Base-by-base conservation (phyloP, 192 early-diverging fungal species). In the Dispira simplex region DNA sequence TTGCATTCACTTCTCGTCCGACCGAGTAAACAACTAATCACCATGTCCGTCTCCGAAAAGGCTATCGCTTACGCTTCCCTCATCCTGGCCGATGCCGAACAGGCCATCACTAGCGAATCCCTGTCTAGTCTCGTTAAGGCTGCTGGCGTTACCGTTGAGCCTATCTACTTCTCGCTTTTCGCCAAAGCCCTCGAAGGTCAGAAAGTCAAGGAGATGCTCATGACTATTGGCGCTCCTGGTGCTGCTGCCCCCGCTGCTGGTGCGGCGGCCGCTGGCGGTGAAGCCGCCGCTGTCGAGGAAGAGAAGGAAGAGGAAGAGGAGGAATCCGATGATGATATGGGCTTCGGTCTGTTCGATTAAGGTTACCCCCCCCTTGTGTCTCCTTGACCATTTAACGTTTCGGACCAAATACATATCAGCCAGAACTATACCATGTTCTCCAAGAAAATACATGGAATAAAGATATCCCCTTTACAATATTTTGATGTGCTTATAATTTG, bases 81-180 rank as follows among this genome's bases (percentile, higher is more conserved):
- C 70, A 97, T 97, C 85, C 93, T 99, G 74, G 81, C 90, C 79
- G 96, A 99, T 77, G 96, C 97, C 76, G 86, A 90, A 71, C 76
- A 95, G 75, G 92, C 87, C 68, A 91, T 99, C 83, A 92, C 93
- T 69, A 93, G 96, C 66, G 94, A 96, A 79, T 93, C 94, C 84
- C 83, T 98, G 65, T 79, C 82, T 78, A 77, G 89, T 62, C 79
- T 98, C 79, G 87, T 89, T 79, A 86, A 85, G 72, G 90, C 93
- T 65, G 91, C 95, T 66, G 90, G 90, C 75, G 68, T 91, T 67
- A 80, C 86, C 53, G 85, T 95, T 68, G 93, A 98, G 79, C 75
- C 90, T 66, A 89, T 97, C 86, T 98, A 91, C 91, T 87, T 88
- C 73, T 81, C 73, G 75, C 81, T 98, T 70, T 98, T 95, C 81